phyloP scores from a whole-genome alignment of 768 basidiomycete species.

The Phylloporus scabripes region DNA sequence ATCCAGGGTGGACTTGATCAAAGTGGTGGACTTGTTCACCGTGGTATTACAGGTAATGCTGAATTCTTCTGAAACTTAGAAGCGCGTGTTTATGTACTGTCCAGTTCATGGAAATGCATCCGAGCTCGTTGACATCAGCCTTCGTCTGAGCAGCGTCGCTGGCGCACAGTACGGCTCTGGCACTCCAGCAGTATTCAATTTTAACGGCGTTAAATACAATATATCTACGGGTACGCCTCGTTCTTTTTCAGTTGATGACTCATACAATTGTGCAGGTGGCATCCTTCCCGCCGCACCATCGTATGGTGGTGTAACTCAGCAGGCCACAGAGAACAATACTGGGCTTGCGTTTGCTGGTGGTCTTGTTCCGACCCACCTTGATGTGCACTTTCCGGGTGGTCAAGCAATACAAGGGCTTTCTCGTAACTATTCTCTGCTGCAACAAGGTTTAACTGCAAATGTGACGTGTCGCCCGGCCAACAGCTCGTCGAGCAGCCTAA shows the following conservation, averaged over 20 bases:
- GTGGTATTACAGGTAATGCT: neutral
- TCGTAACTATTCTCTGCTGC: neutral
- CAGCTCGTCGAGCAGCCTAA: neutral
- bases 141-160: constrained; percentile 8
- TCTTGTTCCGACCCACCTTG: neutral
- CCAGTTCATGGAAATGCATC: neutral
- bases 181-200: neutral
- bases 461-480: neutral
- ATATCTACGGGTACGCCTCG: constrained; percentile 1
- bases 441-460: constrained; percentile 9
- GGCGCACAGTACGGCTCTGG: constrained; percentile 4
- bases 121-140: constrained; percentile 4
- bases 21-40: neutral
- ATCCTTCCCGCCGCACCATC: too few species aligned
- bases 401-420: neutral
- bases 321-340: neutral
- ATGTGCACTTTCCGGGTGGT: neutral
- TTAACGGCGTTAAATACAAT: constrained; percentile 9
- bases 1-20: neutral
- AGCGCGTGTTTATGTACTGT: neutral
- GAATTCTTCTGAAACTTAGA: neutral
- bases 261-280: constrained; percentile 1
- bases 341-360: neutral
- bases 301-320: neutral
- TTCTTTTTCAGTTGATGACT: neutral